Conservation (phyloP, 2,329 filamentous ascomycete genomes). For the Rutstroemia sp. region DNA sequence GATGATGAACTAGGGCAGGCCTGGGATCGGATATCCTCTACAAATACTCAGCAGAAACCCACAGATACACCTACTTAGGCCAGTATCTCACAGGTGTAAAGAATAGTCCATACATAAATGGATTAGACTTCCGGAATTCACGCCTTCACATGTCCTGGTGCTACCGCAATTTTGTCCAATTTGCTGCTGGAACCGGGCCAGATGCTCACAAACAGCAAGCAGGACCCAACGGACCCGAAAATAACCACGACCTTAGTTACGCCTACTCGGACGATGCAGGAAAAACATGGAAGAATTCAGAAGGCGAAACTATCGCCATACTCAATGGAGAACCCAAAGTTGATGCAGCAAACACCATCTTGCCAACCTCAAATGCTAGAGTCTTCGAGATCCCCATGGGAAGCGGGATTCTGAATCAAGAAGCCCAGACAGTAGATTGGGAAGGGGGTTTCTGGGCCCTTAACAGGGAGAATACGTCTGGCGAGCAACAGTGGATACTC, state of each 20-base stretch:
- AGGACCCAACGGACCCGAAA: slow-evolving; percentile 23
- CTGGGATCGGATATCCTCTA: slow-evolving; percentile 22
- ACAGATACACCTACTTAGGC: slow-evolving; percentile 19
- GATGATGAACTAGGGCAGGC: slow-evolving; percentile 17
- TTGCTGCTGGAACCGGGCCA: slow-evolving; percentile 4
- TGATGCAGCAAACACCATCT: slow-evolving; percentile 11
- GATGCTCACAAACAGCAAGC: slow-evolving; percentile 25
- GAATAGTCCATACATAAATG: slow-evolving; percentile 25
- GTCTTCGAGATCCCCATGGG: slow-evolving; percentile 23
- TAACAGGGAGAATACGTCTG: slow-evolving; percentile 16
- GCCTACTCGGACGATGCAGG: slow-evolving; percentile 21
- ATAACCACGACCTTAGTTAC: slow-evolving; percentile 24
- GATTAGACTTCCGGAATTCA: slow-evolving; percentile 16
- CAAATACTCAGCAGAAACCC: slow-evolving; percentile 16
- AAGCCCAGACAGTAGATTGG: slow-evolving; percentile 19
- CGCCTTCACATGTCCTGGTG: slow-evolving; percentile 24
- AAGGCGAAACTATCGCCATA: slow-evolving; percentile 13
- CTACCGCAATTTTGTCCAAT: slow-evolving; percentile 20
- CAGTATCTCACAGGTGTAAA: slow-evolving; percentile 20
- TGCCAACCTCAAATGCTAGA: slow-evolving; percentile 12
- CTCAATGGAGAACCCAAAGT: neutral
- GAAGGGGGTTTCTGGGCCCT: slow-evolving; percentile 21
- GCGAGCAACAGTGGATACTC: slow-evolving; percentile 18
- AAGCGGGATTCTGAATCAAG: slow-evolving; percentile 23
- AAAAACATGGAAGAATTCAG: slow-evolving; percentile 18